Evolutionary conservation across 495 filamentous ascomycete genomes (phyloP).

Genomic region (Chaetomidium leptoderma): DNA sequence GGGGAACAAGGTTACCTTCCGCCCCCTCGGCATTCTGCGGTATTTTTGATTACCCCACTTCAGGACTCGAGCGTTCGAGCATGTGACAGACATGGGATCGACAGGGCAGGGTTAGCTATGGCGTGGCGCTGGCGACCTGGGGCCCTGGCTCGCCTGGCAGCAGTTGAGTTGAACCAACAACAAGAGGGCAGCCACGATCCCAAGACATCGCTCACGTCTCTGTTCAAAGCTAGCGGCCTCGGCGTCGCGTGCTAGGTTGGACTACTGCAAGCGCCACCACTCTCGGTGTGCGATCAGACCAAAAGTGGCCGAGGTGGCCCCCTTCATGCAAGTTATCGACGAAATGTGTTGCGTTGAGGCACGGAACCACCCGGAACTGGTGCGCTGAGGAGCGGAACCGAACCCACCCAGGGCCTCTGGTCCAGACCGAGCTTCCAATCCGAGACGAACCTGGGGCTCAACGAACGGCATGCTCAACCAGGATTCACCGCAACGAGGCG

Average conservation of each 20-base stretch:
- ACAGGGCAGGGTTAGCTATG: background rate
- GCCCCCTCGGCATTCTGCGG: slow-evolving; percentile 11
- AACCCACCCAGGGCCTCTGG: too few relatives aligned
- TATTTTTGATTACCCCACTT: background rate
- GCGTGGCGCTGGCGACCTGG: background rate
- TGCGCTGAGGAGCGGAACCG: too few relatives aligned
- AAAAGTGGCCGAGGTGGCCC: background rate
- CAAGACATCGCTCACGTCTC: background rate
- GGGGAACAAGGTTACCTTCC: background rate
- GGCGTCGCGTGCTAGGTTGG: slow-evolving; percentile 1
- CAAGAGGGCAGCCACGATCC: background rate
- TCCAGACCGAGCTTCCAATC: too few relatives aligned
- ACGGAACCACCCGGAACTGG: too few relatives aligned
- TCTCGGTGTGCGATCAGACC: background rate
- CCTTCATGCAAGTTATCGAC: background rate
- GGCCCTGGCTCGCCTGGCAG: too few relatives aligned
- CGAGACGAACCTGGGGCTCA: too few relatives aligned
- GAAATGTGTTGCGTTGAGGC: background rate
- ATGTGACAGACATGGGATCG: slow-evolving; percentile 18
- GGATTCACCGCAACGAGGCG: too few relatives aligned
- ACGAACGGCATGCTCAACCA: too few relatives aligned
- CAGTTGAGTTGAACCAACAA: background rate
- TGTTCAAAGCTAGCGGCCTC: slow-evolving; percentile 1
- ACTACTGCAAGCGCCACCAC: background rate
- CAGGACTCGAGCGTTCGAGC: slow-evolving; percentile 12